These are phyloP conservation scores for Ceratopteris richardii DNA, from an alignment of 75 land plant genomes.

Conservation along the genomic window DNA sequence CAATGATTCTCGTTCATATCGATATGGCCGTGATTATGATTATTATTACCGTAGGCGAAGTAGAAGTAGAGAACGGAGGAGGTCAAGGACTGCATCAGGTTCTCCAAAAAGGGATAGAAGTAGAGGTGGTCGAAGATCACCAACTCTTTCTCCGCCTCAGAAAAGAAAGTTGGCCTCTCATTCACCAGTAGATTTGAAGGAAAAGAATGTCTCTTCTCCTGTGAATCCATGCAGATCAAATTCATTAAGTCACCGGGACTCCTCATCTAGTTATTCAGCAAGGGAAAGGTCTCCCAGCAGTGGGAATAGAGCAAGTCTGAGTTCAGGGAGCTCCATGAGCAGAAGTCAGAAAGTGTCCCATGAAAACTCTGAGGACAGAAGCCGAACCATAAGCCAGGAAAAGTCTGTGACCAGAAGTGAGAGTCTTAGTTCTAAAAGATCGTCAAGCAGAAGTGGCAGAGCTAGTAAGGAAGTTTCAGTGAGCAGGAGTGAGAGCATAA, in stretches of 20 bases:
- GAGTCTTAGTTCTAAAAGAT: too few species aligned
- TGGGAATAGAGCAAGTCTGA: too few species aligned
- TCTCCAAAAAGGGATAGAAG: slow-evolving; percentile 1
- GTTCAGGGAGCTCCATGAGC: too few species aligned
- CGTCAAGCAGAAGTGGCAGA: too few species aligned
- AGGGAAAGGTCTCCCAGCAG: neutral
- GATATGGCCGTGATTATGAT: slow-evolving; percentile 19
- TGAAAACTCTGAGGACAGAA: too few species aligned
- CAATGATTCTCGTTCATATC: slow-evolving; percentile 9
- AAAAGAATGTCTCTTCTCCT: slow-evolving; percentile 12
- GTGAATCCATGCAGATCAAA: slow-evolving; percentile 2
- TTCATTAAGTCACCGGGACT: neutral
- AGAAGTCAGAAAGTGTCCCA: too few species aligned
- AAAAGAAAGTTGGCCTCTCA: neutral
- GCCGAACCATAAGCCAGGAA: too few species aligned
- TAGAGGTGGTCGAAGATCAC: neutral
- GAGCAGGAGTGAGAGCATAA: too few species aligned
- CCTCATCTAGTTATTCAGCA: slow-evolving; percentile 7
- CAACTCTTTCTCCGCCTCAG: neutral
- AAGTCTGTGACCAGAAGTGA: too few species aligned
- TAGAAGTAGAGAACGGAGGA: slow-evolving; percentile 12
- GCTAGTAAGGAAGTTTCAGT: too few species aligned
- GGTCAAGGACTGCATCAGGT: slow-evolving; percentile 2
- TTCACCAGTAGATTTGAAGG: slow-evolving; percentile 12
- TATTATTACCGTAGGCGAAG: slow-evolving; percentile 22